A percentile compares a stretch with the other conserved stretches of the same genome.
phyloP scores from a whole-genome alignment of 805 yeast species.

The Barnettozyma populi region DNA sequence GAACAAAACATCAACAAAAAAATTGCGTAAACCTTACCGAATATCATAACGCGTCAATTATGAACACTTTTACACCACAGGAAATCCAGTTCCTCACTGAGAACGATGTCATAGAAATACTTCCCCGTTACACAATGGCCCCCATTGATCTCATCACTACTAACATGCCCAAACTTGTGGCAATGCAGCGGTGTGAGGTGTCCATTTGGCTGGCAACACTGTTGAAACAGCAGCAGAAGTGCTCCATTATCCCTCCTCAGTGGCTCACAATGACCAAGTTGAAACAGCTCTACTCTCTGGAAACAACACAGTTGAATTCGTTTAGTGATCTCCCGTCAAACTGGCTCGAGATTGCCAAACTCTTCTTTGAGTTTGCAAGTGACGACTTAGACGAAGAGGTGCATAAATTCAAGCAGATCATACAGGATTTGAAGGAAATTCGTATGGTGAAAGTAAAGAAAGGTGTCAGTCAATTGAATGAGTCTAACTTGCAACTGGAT shows the following conservation, averaged over 20 bases:
- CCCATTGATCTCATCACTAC: slow-evolving; percentile 58
- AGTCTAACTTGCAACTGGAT: slow-evolving; percentile 75
- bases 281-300: slow-evolving; percentile 58
- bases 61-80: slow-evolving; percentile 58
- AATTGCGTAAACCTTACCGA: no score
- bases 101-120: slow-evolving; percentile 61
- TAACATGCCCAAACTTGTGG: slow-evolving; percentile 54
- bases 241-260: slow-evolving; percentile 77
- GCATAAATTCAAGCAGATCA: slow-evolving; percentile 58
- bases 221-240: slow-evolving; percentile 77
- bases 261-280: slow-evolving; percentile 66
- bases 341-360: slow-evolving; percentile 81
- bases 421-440: slow-evolving; percentile 83
- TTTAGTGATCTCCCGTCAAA: slow-evolving; percentile 77
- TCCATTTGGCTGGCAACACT: slow-evolving; percentile 88
- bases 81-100: slow-evolving; percentile 86
- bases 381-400: slow-evolving; percentile 77
- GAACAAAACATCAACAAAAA: not conserved
- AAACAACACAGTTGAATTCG: slow-evolving; percentile 46
- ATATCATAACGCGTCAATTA: slow-evolving; percentile 22
- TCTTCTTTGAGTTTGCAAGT: slow-evolving; percentile 58
- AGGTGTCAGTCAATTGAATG: slow-evolving; percentile 76
- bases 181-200: slow-evolving; percentile 62
- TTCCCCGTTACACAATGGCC: slow-evolving; percentile 74
- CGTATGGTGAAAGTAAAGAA: slow-evolving; percentile 74